Percentiles rank a stretch among this genome's conserved stretches.
Evolutionary conservation across 257 asterid species (phyloP).

Genomic region (Penstemon barbatus): DNA sequence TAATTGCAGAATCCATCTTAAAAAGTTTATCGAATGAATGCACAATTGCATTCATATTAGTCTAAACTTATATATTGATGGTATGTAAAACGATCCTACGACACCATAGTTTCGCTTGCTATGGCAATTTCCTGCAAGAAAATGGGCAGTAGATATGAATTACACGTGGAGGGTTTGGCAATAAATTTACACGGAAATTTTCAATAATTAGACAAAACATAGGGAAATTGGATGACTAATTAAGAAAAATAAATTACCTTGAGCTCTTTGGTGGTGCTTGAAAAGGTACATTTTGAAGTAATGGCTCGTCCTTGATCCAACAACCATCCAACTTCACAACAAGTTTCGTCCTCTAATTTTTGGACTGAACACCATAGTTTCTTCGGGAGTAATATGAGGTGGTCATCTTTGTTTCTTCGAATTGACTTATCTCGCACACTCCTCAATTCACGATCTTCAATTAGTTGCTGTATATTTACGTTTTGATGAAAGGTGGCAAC

Average conservation of each 20-base stretch:
- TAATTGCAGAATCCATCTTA: too few species aligned
- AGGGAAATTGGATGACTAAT: too few species aligned
- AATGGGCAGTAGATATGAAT: background rate
- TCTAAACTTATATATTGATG: too few species aligned
- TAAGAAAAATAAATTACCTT: slow-evolving; percentile 45
- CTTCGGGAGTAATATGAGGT: slow-evolving; percentile 68
- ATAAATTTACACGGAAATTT: too few species aligned
- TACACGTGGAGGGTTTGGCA: background rate
- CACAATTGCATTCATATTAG: too few species aligned
- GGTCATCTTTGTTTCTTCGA: slow-evolving; percentile 39
- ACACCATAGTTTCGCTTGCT: slow-evolving; percentile 32
- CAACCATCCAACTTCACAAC: slow-evolving; percentile 83
- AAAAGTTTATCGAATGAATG: too few species aligned
- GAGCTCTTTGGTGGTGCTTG: slow-evolving; percentile 44
- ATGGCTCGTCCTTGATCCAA: slow-evolving; percentile 59
- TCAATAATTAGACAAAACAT: too few species aligned
- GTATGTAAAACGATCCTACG: background rate
- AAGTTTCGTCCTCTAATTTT: slow-evolving; percentile 34
- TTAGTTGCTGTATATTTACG: slow-evolving; percentile 44
- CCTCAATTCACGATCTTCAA: slow-evolving; percentile 29
- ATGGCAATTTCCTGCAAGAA: slow-evolving; percentile 45
- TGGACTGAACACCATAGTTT: slow-evolving; percentile 73
- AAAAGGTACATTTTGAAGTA: slow-evolving; percentile 68
- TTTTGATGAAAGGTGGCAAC: slow-evolving; percentile 39
- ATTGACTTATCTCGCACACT: slow-evolving; percentile 25